Evolutionary conservation across 805 yeast genomes (phyloP), one percentile per base, ranked within the genome.

Genomic region (Vanderwaltozyma polyspora): DNA sequence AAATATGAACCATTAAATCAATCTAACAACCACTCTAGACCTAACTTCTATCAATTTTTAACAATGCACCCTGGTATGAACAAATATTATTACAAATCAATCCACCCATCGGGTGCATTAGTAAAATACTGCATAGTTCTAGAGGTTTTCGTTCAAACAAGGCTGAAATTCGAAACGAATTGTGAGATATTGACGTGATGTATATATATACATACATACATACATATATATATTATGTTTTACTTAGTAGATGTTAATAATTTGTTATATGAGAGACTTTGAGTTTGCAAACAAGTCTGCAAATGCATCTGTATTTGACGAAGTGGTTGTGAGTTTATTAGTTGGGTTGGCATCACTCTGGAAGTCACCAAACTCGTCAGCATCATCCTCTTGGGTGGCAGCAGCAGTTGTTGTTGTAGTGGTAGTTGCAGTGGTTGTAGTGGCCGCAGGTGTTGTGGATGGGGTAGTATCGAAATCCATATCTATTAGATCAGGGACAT

Each of bases 311-410:
- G 36, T 38, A 6, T 47, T 32, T 14, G 49, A 29, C 11, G 46
- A 15, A 6, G 46, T 24, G 8, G 42, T 28, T 14, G 39, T 27
- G 15, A n/a, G n/a, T n/a, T n/a, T n/a, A n/a, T n/a, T n/a, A n/a
- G n/a, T n/a, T n/a, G n/a, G n/a, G n/a, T n/a, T n/a, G n/a, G 44
- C 21, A 24, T 49, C 49, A 29, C 44, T 39, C 45, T 53, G 54
- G 43, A 52, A 49, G 31, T 55, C 57, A 22, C 64, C 61, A 41
- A 52, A 52, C n/a, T 49, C 58, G 40, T 57, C 57, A 26, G 51
- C 54, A 12, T 48, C 48, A 8, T 44, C 50, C n/a, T n/a, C n/a
- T n/a, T n/a, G n/a, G n/a, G n/a, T n/a, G n/a, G n/a, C n/a, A n/a
- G 14, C 47, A 49, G 24, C 35, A 39, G n/a, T 36, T 38, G 11